These are phyloP conservation scores for Penicillium simplicissimum DNA, from an alignment of 495 filamentous ascomycete species.

Conservation along the genomic window DNA sequence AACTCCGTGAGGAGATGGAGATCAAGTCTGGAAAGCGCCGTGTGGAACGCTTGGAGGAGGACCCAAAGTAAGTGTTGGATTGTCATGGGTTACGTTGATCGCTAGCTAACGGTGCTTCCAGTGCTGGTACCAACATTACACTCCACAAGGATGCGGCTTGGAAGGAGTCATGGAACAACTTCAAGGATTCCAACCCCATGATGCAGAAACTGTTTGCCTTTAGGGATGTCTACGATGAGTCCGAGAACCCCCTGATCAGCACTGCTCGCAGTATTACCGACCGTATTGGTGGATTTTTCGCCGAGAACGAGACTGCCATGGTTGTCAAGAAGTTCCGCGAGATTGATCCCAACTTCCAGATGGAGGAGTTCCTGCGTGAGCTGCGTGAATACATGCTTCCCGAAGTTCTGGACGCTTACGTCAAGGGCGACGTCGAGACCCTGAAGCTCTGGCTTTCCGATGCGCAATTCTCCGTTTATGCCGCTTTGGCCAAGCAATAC, in stretches of 20 bases:
- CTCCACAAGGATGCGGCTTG: slow-evolving; percentile 94
- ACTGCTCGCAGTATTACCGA: slow-evolving; percentile 94
- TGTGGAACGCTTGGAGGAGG: slow-evolving; percentile 65
- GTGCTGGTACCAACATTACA: slow-evolving; percentile 90
- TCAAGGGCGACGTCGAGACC: slow-evolving; percentile 90
- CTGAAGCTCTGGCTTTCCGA: slow-evolving; percentile 93
- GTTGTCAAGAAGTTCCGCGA: slow-evolving; percentile 98
- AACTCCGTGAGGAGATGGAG: slow-evolving; percentile 69
- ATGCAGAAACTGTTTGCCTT: slow-evolving; percentile 87
- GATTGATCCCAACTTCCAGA: slow-evolving; percentile 93
- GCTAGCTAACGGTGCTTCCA: slow-evolving; percentile 40
- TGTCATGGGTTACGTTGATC: not conserved
- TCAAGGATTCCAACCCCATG: slow-evolving; percentile 81
- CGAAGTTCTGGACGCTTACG: slow-evolving; percentile 96
- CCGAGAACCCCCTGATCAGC: slow-evolving; percentile 91
- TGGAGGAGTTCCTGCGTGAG: slow-evolving; percentile 90
- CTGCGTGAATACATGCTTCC: slow-evolving; percentile 97
- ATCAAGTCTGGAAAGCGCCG: slow-evolving; percentile 48
- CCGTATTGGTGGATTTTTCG: slow-evolving; percentile 90
- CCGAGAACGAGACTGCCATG: slow-evolving; percentile 94
- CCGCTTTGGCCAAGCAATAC: slow-evolving; percentile 91
- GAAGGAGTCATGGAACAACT: slow-evolving; percentile 94
- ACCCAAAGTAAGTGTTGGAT: slow-evolving; percentile 73
- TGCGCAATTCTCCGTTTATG: slow-evolving; percentile 92
- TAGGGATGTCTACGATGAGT: slow-evolving; percentile 86